A percentile compares a stretch with the other conserved stretches of the same genome.
Conservation (phyloP, 352 stramenopile species). For the Peronosclerospora sorghi region DNA sequence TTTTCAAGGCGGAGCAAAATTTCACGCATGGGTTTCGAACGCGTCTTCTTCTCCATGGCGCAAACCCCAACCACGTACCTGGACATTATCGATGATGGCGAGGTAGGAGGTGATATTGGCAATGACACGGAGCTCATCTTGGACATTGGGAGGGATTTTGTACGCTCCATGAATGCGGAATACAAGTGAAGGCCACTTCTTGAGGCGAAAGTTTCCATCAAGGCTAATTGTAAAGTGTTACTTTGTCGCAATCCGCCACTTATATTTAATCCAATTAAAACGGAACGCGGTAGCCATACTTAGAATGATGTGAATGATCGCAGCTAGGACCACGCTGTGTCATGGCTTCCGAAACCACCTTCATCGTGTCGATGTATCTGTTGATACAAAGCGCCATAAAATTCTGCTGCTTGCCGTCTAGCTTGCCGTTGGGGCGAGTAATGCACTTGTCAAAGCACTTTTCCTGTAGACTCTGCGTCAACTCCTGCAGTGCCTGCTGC, state of each 20-base stretch:
- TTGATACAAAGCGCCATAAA: too few species aligned
- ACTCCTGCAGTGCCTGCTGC: too few species aligned
- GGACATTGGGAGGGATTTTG: conserved; percentile 13
- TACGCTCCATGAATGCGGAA: conserved; percentile 17
- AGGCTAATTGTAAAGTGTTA: not conserved
- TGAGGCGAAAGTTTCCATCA: not conserved
- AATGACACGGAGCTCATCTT: conserved; percentile 3
- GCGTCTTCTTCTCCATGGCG: conserved; percentile 98
- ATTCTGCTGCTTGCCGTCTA: too few species aligned
- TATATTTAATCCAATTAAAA: too few species aligned
- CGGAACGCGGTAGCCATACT: not conserved
- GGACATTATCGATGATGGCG: conserved; percentile 14
- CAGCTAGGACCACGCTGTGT: too few species aligned
- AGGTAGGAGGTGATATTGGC: conserved; percentile 7
- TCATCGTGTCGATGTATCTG: too few species aligned
- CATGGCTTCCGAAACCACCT: too few species aligned
- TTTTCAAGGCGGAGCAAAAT: conserved; percentile 90
- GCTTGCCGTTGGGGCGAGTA: conserved; percentile 29
- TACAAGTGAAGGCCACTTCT: conserved; percentile 13
- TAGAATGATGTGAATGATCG: not conserved
- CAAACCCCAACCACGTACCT: conserved; percentile 93
- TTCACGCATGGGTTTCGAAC: conserved; percentile 94
- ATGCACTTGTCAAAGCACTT: too few species aligned
- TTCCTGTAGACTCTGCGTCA: too few species aligned
- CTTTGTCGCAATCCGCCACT: too few species aligned